Conservation (phyloP, 441 rosid genomes). For the Jatropha multifida region DNA sequence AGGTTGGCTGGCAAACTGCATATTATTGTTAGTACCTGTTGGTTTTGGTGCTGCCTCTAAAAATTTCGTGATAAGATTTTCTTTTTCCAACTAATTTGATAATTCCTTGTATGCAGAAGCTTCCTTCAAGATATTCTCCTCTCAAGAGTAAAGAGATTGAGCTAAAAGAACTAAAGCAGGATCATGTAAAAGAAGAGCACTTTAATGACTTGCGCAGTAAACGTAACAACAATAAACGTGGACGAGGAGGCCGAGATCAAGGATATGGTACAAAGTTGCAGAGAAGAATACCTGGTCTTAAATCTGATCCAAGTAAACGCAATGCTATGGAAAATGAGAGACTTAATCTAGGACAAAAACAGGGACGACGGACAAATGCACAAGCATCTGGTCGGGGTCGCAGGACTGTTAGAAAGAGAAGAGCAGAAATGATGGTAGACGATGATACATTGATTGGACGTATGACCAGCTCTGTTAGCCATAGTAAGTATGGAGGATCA, state of each 20-base stretch:
- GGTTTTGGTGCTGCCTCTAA: too few relatives aligned
- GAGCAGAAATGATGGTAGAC: slow-evolving; percentile 49
- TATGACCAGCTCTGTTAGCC: slow-evolving; percentile 33
- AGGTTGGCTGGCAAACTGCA: too few relatives aligned
- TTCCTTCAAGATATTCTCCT: slow-evolving; percentile 51
- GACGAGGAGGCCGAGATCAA: slow-evolving; percentile 58
- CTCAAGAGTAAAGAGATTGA: slow-evolving; percentile 44
- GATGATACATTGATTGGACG: slow-evolving; percentile 35
- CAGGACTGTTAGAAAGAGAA: slow-evolving; percentile 69
- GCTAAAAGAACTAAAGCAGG: slow-evolving; percentile 36
- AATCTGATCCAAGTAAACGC: slow-evolving; percentile 40
- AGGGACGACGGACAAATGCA: slow-evolving; percentile 34
- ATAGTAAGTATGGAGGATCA: slow-evolving; percentile 33
- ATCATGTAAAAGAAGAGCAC: slow-evolving; percentile 39
- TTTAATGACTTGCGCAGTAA: slow-evolving; percentile 35
- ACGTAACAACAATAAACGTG: slow-evolving; percentile 51
- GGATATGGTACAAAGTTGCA: slow-evolving; percentile 50
- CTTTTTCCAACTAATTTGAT: slow-evolving; percentile 3
- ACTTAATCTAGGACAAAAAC: slow-evolving; percentile 32
- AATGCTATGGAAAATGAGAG: slow-evolving; percentile 35
- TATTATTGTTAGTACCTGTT: too few relatives aligned
- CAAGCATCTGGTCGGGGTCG: slow-evolving; percentile 66
- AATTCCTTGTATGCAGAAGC: slow-evolving; percentile 48
- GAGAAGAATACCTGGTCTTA: slow-evolving; percentile 44
- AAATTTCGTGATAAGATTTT: too few relatives aligned